Percentiles rank a stretch among this genome's conserved stretches.
These are phyloP conservation scores for Malus sylvestris DNA, from an alignment of 306 rosid genomes.

Conservation along the genomic window DNA sequence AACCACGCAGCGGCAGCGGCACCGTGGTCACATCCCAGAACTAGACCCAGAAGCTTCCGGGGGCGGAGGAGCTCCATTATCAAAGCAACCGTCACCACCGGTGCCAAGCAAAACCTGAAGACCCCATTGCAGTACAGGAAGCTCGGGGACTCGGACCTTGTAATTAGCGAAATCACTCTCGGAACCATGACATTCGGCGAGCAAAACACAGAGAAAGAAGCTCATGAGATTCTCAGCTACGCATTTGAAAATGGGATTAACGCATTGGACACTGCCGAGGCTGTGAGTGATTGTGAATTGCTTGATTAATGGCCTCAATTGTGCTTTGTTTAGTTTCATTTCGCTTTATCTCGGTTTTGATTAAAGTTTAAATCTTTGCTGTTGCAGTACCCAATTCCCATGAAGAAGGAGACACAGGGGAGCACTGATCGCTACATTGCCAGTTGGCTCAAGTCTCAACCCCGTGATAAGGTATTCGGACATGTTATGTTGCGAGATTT, in stretches of 20 bases:
- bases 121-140: constrained; percentile 49
- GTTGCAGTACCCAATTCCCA: constrained; percentile 81
- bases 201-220: constrained; percentile 81
- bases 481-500: not conserved
- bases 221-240: constrained; percentile 67
- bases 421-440: constrained; percentile 65
- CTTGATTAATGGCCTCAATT: not conserved
- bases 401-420: constrained; percentile 83
- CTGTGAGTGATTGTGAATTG: constrained; percentile 34
- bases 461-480: constrained; percentile 68
- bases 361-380: not conserved
- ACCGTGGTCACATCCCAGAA: not conserved
- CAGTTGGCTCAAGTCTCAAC: constrained; percentile 83
- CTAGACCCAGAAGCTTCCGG: constrained; percentile 1
- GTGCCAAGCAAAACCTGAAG: constrained; percentile 24
- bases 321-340: not conserved
- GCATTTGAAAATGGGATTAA: constrained; percentile 70
- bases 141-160: constrained; percentile 84
- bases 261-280: constrained; percentile 70
- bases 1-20: not conserved
- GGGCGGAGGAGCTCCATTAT: constrained; percentile 6
- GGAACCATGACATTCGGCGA: constrained; percentile 97
- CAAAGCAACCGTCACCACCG: constrained; percentile 4
- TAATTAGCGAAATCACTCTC: constrained; percentile 67
- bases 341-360: not conserved